Percentiles rank a stretch among this genome's conserved stretches.
These are phyloP conservation scores for Hanseniaspora clermontiae DNA, from an alignment of 805 yeast genomes.

Conservation along the genomic window DNA sequence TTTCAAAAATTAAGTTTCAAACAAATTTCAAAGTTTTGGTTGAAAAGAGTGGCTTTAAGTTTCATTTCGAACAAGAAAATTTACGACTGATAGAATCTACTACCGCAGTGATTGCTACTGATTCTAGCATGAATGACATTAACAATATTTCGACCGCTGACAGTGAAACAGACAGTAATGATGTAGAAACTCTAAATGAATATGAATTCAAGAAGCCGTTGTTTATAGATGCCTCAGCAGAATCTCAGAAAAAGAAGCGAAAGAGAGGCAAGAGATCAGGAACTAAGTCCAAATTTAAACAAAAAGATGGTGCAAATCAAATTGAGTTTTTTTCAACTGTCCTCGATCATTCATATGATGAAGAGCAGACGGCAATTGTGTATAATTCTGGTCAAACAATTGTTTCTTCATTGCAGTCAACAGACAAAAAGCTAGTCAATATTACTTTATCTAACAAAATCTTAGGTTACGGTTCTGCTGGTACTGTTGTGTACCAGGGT, in stretches of 20 bases:
- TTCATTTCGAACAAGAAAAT: conserved; percentile 19
- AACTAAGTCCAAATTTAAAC: conserved; percentile 9
- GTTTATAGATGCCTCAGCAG: background rate
- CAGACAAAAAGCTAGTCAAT: conserved; percentile 33
- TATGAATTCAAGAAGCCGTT: background rate
- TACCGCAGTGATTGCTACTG: conserved; percentile 4
- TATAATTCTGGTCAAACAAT: conserved; percentile 25
- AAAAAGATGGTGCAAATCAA: conserved; percentile 13
- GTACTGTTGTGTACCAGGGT: conserved; percentile 88
- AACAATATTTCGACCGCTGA: background rate
- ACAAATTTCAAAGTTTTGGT: conserved; percentile 26
- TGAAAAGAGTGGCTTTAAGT: conserved; percentile 25
- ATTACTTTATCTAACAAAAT: conserved; percentile 56
- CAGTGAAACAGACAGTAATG: conserved; percentile 2
- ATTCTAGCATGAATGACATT: background rate
- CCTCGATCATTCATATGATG: conserved; percentile 23
- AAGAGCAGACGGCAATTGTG: conserved; percentile 60
- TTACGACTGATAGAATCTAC: conserved; percentile 14
- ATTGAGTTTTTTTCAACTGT: conserved; percentile 12
- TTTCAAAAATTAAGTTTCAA: conserved; percentile 25
- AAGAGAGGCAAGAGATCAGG: conserved; percentile 15
- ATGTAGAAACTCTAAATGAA: conserved; percentile 12
- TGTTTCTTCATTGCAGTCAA: conserved; percentile 15
- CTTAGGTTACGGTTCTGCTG: conserved; percentile 94
- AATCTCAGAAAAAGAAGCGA: conserved; percentile 1